phyloP scores from a whole-genome alignment of 345 rosid species.

The Punica granatum region DNA sequence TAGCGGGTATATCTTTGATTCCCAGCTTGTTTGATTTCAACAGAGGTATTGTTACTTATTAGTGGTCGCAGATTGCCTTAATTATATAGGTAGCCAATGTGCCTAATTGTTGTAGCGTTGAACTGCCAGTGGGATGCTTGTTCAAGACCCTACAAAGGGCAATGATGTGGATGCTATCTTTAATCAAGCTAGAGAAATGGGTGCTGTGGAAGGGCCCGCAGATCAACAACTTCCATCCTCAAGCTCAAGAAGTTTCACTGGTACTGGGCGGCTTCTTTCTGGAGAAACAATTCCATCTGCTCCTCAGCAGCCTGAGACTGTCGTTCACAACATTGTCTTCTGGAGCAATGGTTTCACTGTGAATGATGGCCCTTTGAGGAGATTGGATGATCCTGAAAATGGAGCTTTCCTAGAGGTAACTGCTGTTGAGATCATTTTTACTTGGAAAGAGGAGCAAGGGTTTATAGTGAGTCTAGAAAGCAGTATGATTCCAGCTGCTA shows the following conservation, averaged over 20 bases:
- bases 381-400: constrained; percentile 91
- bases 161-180: constrained; percentile 89
- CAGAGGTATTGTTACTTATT: background rate
- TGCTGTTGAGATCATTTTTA: background rate
- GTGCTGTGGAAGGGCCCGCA: constrained; percentile 81
- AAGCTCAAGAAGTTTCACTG: constrained; percentile 77
- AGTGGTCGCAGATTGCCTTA: background rate
- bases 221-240: constrained; percentile 57
- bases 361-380: constrained; percentile 80
- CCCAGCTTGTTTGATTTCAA: background rate
- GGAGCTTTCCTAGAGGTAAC: constrained; percentile 84
- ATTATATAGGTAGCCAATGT: background rate
- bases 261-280: constrained; percentile 76
- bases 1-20: background rate
- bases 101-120: background rate
- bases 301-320: constrained; percentile 71
- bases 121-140: constrained; percentile 83
- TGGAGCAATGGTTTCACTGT: constrained; percentile 93
- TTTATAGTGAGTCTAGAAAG: background rate
- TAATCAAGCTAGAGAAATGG: constrained; percentile 79
- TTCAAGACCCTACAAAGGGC: constrained; percentile 77
- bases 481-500: background rate
- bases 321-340: constrained; percentile 69
- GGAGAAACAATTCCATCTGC: constrained; percentile 74
- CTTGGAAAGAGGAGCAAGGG: background rate